Base-by-base conservation (phyloP, 2,329 filamentous ascomycete genomes). In the Capronia americana region DNA sequence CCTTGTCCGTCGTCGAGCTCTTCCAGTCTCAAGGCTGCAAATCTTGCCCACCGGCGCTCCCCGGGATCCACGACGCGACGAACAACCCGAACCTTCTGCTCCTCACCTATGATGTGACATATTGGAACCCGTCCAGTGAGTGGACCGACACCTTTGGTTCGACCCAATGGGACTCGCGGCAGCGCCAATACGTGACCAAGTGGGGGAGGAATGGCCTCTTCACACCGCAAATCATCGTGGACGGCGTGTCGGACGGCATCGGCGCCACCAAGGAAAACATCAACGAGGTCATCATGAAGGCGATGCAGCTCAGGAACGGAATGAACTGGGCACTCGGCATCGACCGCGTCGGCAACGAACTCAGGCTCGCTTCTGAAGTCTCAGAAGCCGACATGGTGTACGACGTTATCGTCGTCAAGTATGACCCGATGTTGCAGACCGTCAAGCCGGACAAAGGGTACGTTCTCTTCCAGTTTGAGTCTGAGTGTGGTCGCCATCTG, bases 141-240 rank as follows among this genome's bases (percentile, higher is more conserved):
- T 70, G 69, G 69, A 62, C 64, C 17, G 69, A 70, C 48, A 70
- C 69, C 12, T 69, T 69, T n/a, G 64, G 67, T 20, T 64, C 61
- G 12, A 55, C 61, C 14, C 61, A 62, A 30, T 70, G 67, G 67
- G 69, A 70, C 30, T 44, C 61, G 2, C 44, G 69, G 38, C 69
- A 70, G 41, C 61, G 64, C 14, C 61, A 62, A 20, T 70, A 70
- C 32, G 41, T 64, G 12, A 69, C 57, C 20, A 65, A 59, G 32
- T 67, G 64, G 69, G 62, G 60, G 20, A 62, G 57, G 30, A 67
- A 63, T 14, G 67, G 64, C 4, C 38, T 69, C n/a, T 69, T 67
- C 64, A 70, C 69, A 2, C 69, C 69, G 23, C 69, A 70, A 24
- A 57, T 70, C 26, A 55, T 70, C 41, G 50, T 70, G 38, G 62